Evolutionary conservation across 306 rosid genomes (phyloP).

Genomic region (Prunus mume): DNA sequence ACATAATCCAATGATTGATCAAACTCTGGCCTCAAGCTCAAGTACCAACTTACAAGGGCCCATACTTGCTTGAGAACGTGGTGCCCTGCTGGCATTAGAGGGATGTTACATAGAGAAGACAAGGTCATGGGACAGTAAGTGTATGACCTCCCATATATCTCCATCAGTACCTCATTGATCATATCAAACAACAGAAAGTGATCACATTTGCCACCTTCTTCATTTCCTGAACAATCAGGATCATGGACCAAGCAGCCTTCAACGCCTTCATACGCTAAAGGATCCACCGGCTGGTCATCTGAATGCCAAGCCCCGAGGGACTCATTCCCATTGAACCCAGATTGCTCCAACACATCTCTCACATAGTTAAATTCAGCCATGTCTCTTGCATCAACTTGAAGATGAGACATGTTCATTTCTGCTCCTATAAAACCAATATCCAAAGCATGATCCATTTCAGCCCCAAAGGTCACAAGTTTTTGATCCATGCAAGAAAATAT

Average conservation of each 20-base stretch:
- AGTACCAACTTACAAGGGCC: conserved; percentile 54
- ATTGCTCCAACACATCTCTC: conserved; percentile 60
- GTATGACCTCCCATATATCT: conserved; percentile 59
- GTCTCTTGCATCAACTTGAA: conserved; percentile 35
- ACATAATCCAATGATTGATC: conserved; percentile 49
- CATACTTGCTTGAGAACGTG: conserved; percentile 56
- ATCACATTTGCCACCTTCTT: conserved; percentile 39
- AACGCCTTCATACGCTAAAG: conserved; percentile 42
- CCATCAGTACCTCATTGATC: conserved; percentile 66
- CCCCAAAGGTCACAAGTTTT: background rate
- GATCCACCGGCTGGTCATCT: conserved; percentile 54
- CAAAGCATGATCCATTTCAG: conserved; percentile 11
- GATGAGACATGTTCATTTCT: conserved; percentile 12
- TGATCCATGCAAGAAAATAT: background rate
- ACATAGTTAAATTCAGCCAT: conserved; percentile 62
- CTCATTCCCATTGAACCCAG: conserved; percentile 43
- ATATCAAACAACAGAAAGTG: conserved; percentile 73
- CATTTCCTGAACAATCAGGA: conserved; percentile 49
- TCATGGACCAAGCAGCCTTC: conserved; percentile 51
- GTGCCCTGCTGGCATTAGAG: conserved; percentile 47
- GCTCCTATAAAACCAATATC: background rate
- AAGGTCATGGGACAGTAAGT: conserved; percentile 52
- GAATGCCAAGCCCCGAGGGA: conserved; percentile 55
- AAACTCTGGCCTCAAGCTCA: conserved; percentile 35
- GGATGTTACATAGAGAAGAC: conserved; percentile 40